phyloP scores from a whole-genome alignment of 2,329 filamentous ascomycete genomes.

The Cercospora sp. region DNA sequence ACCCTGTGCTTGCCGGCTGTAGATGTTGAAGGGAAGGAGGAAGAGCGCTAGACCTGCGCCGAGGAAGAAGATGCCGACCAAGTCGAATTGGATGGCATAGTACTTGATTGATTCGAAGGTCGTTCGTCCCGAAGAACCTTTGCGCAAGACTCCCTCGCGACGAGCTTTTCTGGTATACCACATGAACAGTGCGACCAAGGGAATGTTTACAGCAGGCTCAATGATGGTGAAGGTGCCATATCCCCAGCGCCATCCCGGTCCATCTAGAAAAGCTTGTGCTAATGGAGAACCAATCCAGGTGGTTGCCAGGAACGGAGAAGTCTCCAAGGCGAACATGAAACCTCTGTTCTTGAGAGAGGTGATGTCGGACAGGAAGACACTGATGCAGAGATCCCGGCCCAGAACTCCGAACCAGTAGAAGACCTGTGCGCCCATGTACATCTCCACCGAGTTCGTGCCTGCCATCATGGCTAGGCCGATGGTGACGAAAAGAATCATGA shows the following conservation, averaged over 20 bases:
- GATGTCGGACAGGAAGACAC: conserved; percentile 68
- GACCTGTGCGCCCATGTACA: conserved; percentile 16
- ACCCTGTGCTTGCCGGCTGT: conserved; percentile 26
- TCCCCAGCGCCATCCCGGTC: conserved; percentile 10
- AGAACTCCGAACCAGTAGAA: conserved; percentile 35
- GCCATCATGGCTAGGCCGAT: conserved; percentile 66
- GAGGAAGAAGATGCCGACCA: conserved; percentile 53
- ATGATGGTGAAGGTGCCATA: conserved; percentile 14
- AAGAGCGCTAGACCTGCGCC: conserved; percentile 60
- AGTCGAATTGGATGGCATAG: conserved; percentile 10
- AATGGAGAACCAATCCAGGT: conserved; percentile 13
- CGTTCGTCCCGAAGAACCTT: conserved; percentile 3
- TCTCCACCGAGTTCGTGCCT: conserved; percentile 57
- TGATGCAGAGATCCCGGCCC: conserved; percentile 61
- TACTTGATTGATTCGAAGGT: conserved; percentile 3
- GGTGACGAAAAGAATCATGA: conserved; percentile 56
- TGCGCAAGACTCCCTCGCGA: background rate
- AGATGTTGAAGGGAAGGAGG: conserved; percentile 65
- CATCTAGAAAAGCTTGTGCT: background rate
- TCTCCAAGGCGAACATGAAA: conserved; percentile 63
- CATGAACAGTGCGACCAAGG: conserved; percentile 2
- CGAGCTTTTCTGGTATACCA: conserved; percentile 4
- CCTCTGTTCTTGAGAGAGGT: conserved; percentile 66
- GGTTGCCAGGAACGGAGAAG: conserved; percentile 66
- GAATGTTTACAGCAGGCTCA: conserved; percentile 46